Evolutionary conservation across 2,329 filamentous ascomycete genomes (phyloP), one percentile per base, ranked within the genome.

Genomic region (Calonectria ilicicola): DNA sequence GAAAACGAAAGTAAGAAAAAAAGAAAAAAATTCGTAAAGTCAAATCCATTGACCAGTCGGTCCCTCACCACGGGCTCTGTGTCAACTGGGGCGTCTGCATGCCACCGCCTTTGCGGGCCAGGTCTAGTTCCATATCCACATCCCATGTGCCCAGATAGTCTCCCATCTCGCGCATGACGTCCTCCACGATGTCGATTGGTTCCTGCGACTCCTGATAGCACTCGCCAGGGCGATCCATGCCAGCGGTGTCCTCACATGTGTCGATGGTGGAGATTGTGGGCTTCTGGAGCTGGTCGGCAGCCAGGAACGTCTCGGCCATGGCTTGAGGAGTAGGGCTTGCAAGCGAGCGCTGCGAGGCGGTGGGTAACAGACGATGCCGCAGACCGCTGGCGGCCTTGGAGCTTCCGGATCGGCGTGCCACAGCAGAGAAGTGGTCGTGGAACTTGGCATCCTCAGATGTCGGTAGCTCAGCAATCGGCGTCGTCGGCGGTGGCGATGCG

Each of bases 351-450:
- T 89, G 87, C 6, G 86, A 88, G 15, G 80, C 82, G 21, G 83
- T 85, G 5, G 86, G 86, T 2, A 88, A 76, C 1, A 88, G 76
- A 17, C 80, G 81, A 62, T 79, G 77, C n/a, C 78, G 79, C 26
- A 79, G 76, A 5, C 76, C 75, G 29, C 42, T 46, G 58, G 32
- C 26, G 47, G 47, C n/a, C 23, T 17, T 38, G 44, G 21, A 38
- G 40, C 27, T 19, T 47, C 80, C 81, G 65, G 80, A 77, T 21
- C 83, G 83, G 26, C 79, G 82, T n/a, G 83, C 85, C 46, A 89
- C 82, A 0, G 83, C 83, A 32, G 84, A 82, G 73, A 90, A 90
- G 75, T 90, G 88, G n/a, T 84, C 84, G 21, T 79, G 81, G 63
- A 89, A 90, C 63, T 82, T 84, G 38, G 82, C 78, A 64, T 83